Percentiles rank a stretch among this genome's conserved stretches.
Conservation (phyloP, 768 basidiomycete species). For the Phylloporus sp. region DNA sequence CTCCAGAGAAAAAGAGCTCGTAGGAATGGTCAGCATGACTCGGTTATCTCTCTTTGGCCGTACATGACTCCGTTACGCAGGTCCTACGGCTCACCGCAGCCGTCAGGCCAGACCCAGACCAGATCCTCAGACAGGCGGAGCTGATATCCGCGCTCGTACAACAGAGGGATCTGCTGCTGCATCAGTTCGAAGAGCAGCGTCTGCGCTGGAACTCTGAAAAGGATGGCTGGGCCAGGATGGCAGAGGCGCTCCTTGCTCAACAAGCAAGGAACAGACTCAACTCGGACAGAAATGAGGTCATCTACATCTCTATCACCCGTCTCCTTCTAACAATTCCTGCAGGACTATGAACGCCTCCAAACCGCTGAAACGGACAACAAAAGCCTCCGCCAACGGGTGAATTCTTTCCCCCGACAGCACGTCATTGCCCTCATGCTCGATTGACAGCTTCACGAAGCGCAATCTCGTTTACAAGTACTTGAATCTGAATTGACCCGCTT, state of each 20-base stretch:
- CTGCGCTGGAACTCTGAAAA: conserved; percentile 58
- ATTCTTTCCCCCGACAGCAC: conserved; percentile 6
- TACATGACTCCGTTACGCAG: conserved; percentile 30
- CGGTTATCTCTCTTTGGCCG: conserved; percentile 5
- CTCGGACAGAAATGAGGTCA: conserved; percentile 42
- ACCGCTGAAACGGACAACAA: conserved; percentile 58
- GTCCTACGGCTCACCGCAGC: conserved; percentile 43
- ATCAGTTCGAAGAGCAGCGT: conserved; percentile 53
- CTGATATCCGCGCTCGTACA: conserved; percentile 49
- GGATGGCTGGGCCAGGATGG: conserved; percentile 59
- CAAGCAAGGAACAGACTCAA: conserved; percentile 38
- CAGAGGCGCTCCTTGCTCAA: conserved; percentile 58
- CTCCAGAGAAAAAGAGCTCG: conserved; percentile 46
- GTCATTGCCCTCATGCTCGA: conserved; percentile 3
- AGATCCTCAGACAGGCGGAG: conserved; percentile 56
- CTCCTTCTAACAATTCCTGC: conserved; percentile 14
- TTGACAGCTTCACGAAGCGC: conserved; percentile 53
- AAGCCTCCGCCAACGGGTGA: conserved; percentile 55
- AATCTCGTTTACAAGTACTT: conserved; percentile 47
- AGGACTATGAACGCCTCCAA: conserved; percentile 56
- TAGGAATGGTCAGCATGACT: conserved; percentile 49
- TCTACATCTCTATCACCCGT: not conserved
- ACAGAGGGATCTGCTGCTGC: conserved; percentile 56
- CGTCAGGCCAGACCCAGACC: conserved; percentile 38
- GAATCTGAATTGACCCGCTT: conserved; percentile 63